Base-by-base conservation (phyloP, 768 basidiomycete species). In the Suillus fuscotomentosus region DNA sequence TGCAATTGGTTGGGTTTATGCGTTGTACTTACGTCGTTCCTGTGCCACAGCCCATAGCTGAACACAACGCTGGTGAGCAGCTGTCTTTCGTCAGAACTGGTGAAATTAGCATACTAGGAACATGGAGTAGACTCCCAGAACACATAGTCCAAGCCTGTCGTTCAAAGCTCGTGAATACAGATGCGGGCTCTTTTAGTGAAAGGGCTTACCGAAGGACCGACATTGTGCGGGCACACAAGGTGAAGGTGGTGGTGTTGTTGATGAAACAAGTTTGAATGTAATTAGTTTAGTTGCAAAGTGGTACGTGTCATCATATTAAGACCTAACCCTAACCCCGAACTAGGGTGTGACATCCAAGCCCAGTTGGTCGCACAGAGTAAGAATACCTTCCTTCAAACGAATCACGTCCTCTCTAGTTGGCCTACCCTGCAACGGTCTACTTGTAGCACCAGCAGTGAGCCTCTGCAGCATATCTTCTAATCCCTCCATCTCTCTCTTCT, bases 11-110 rank as follows among this genome's bases (percentile, higher is more conserved):
- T 45, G 9, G 5, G 9, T 27, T 6, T 13, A 13, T 42, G 1
- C 1, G 10, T 31, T 38, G 8, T 60, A 77, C 86, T 70, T 76
- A 97, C 96, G 75, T 77, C 96, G 84, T 80, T 99, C 97, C 80
- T 99, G 97, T 10, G 94, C 92, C 51, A 96, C 86, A 13, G 92
- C 95, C 94, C 94, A 94, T 59, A 94, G 75, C 93, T 94, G 68
- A 9, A 62, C 31, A 51, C 42, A 17, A 42, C 11, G 17, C 41
- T 59, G 17, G 64, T 22, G 27, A 50, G 47, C 56, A 56, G 56
- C 34, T 42, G 60, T 67, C 43, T 70, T 41, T 59, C 24, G 64
- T 39, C 34, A 24, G 39, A 55, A 53, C 5, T 38, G 15, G 14
- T 41, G 6, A 15, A 53, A 59, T 38, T 60, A 62, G 74, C 89